Evolutionary conservation across 495 filamentous ascomycete species (phyloP).

Genomic region (Aspergillus carlsbadensis): DNA sequence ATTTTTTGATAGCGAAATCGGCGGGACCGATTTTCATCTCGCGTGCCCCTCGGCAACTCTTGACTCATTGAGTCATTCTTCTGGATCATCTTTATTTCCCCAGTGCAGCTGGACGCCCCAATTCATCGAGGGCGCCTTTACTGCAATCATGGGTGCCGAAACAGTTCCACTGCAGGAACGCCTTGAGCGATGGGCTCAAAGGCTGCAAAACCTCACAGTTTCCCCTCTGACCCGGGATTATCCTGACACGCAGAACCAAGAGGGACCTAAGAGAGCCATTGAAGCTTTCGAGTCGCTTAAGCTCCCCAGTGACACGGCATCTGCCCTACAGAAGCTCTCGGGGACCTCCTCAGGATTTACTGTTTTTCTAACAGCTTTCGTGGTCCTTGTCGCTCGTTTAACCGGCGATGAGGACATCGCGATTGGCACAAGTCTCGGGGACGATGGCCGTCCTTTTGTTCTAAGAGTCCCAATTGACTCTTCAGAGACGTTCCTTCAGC

Average conservation of each 20-base stretch:
- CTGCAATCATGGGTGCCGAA: constrained; percentile 41
- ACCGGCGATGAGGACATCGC: constrained; percentile 56
- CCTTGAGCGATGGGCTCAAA: constrained; percentile 49
- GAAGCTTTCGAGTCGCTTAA: constrained; percentile 50
- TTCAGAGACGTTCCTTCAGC: constrained; percentile 40
- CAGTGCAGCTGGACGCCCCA: constrained; percentile 3
- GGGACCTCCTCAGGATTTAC: constrained; percentile 44
- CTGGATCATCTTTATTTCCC: neutral
- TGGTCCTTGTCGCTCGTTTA: constrained; percentile 47
- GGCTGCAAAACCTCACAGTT: constrained; percentile 48
- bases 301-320: constrained; percentile 35
- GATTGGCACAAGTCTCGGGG: constrained; percentile 44
- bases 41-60: constrained; percentile 16
- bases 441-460: constrained; percentile 50
- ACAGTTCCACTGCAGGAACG: constrained; percentile 39
- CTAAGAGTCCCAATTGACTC: constrained; percentile 42
- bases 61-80: constrained; percentile 4
- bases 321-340: constrained; percentile 42
- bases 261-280: constrained; percentile 39
- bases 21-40: constrained; percentile 14
- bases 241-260: constrained; percentile 38
- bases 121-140: constrained; percentile 15
- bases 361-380: constrained; percentile 46
- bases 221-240: constrained; percentile 53
- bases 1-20: constrained; percentile 21